Base-by-base conservation (phyloP, 495 filamentous ascomycete genomes). In the Aspergillus sparsus region DNA sequence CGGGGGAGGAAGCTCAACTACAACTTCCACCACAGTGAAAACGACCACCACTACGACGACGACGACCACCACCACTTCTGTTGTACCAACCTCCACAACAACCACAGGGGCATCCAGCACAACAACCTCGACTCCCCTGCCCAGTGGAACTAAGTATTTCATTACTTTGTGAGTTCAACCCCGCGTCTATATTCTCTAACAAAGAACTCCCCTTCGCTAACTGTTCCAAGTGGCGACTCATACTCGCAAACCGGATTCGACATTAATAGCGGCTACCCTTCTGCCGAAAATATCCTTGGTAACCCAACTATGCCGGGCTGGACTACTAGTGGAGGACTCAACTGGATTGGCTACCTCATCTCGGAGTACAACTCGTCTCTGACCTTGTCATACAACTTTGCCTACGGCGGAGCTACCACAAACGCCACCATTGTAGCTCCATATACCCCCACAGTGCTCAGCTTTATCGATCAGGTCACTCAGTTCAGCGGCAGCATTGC, bases 241-340 rank as follows among this genome's bases (percentile, higher is more conserved):
- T 47, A 47, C 15, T 47, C 44, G 5, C 44, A 47, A 47, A 47
- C 44, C 44, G 44, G 44, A 1, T 47, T 47, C 44, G 44, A 47
- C 44, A 27, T 47, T n/a, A 47, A 47, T 18, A 47, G n/a, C 44
- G 44, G 44, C n/a, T 47, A 47, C n/a, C 44, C 44, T 18, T 47
- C 44, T 10, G 44, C 44, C 44, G 44, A 5, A 15, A 47, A 47
- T 18, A 15, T 18, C 44, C 44, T 47, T 0, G 44, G 44, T 10
- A 47, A 47, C 15, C 44, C 44, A 16, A 15, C n/a, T 21, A 13
- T 47, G n/a, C 44, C 44, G n/a, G 44, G 44, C n/a, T 47, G 44
- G 44, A 47, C 44, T 18, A 47, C 44, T 0, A 21, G 15, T 18
- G 44, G 44, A 6, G 44, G 44, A 7, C 44, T 47, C 5, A 47